These are phyloP conservation scores for Hyphopichia wangnamkhiaoensis DNA, from an alignment of 1,139 yeast genomes.

Conservation along the genomic window DNA sequence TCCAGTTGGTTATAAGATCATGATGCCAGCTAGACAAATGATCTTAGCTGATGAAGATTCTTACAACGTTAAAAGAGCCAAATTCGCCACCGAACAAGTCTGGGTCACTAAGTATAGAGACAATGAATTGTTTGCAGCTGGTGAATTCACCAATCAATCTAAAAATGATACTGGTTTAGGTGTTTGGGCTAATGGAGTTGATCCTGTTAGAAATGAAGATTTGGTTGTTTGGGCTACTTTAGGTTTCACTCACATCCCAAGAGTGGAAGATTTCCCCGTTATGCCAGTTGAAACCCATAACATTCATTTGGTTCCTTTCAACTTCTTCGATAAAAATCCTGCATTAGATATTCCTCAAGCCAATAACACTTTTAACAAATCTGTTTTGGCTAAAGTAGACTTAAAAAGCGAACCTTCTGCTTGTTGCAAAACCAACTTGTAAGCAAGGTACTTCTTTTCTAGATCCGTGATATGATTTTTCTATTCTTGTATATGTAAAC, in stretches of 20 bases:
- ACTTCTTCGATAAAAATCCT: slow-evolving; percentile 81
- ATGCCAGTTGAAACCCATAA: slow-evolving; percentile 84
- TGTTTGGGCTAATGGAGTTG: slow-evolving; percentile 67
- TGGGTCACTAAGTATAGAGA: slow-evolving; percentile 78
- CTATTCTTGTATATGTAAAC: background rate
- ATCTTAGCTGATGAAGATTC: slow-evolving; percentile 67
- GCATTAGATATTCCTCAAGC: slow-evolving; percentile 82
- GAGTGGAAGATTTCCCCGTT: slow-evolving; percentile 91
- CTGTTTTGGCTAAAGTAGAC: slow-evolving; percentile 39
- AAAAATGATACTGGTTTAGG: slow-evolving; percentile 63
- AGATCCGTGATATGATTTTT: background rate
- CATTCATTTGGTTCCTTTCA: slow-evolving; percentile 69
- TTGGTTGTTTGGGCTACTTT: slow-evolving; percentile 85
- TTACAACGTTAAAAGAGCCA: slow-evolving; percentile 65
- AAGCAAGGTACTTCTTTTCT: slow-evolving; percentile 2
- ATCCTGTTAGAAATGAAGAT: slow-evolving; percentile 76
- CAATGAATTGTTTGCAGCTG: slow-evolving; percentile 70
- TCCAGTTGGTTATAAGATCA: slow-evolving; percentile 82
- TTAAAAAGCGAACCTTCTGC: slow-evolving; percentile 25
- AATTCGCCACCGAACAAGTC: slow-evolving; percentile 69
- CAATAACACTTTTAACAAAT: slow-evolving; percentile 69
- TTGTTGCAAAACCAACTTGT: slow-evolving; percentile 48
- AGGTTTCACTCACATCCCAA: slow-evolving; percentile 85
- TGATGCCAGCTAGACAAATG: slow-evolving; percentile 77
- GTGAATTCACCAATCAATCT: slow-evolving; percentile 79